These are phyloP conservation scores for Sclerotinia glacialis DNA, from an alignment of 2,329 filamentous ascomycete genomes.

Conservation along the genomic window DNA sequence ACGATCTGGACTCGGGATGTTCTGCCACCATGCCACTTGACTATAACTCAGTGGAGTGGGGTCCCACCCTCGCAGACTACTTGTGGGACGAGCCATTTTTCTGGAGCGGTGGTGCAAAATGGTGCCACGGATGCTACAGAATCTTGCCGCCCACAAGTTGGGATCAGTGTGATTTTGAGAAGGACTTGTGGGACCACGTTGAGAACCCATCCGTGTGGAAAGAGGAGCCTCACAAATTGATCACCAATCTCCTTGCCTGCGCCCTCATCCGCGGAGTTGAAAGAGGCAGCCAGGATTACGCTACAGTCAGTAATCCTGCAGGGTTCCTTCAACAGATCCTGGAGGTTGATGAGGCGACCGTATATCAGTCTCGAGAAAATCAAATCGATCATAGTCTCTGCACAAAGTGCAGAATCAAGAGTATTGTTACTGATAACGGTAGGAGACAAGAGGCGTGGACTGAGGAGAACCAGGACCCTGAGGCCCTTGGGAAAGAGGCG, in stretches of 20 bases:
- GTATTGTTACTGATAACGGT: neutral
- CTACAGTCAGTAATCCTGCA: neutral
- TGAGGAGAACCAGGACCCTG: neutral
- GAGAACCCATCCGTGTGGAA: neutral
- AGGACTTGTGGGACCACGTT: neutral
- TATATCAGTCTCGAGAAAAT: neutral
- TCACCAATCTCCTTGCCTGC: neutral
- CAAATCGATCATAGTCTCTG: neutral
- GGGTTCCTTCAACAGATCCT: neutral
- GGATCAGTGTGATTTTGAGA: neutral
- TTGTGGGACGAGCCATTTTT: neutral
- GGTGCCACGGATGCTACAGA: neutral
- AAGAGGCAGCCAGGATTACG: neutral
- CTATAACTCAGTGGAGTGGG: neutral
- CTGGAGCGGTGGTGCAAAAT: neutral
- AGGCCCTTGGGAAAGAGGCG: neutral
- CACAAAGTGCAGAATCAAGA: conserved; percentile 8
- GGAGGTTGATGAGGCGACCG: too few relatives aligned
- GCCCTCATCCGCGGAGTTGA: neutral
- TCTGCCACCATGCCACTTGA: neutral
- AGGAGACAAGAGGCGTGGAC: neutral
- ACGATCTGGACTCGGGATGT: neutral
- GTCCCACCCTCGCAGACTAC: neutral
- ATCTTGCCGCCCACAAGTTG: neutral
- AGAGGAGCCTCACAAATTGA: neutral